phyloP scores from a whole-genome alignment of 345 rosid species.

The Salix caprea region DNA sequence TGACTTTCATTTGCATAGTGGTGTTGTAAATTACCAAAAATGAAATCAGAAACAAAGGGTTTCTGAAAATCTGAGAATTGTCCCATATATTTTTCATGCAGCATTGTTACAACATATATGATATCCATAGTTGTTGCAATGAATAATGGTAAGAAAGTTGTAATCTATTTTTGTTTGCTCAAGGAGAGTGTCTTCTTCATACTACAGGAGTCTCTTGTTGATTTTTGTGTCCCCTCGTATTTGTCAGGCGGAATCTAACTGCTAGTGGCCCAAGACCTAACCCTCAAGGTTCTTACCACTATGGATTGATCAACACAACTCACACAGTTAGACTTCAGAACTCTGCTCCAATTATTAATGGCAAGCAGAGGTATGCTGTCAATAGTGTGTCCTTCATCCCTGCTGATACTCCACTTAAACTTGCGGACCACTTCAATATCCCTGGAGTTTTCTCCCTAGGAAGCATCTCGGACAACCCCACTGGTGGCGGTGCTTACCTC shows the following conservation, averaged over 20 bases:
- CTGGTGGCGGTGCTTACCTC: slow-evolving; percentile 20
- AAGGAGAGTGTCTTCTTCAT: not conserved
- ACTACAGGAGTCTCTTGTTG: not conserved
- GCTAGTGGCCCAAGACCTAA: slow-evolving; percentile 37
- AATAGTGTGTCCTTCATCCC: slow-evolving; percentile 26
- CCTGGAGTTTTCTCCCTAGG: slow-evolving; percentile 30
- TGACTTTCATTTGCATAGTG: not conserved
- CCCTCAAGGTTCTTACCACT: slow-evolving; percentile 35
- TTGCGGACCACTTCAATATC: slow-evolving; percentile 33
- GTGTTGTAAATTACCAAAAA: not conserved
- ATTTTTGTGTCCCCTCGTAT: not conserved
- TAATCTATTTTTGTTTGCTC: no score
- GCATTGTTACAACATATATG: not conserved
- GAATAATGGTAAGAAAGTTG: not conserved
- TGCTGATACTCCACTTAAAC: slow-evolving; percentile 27
- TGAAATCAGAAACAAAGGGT: not conserved
- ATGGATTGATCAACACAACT: slow-evolving; percentile 30
- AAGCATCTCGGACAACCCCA: slow-evolving; percentile 28
- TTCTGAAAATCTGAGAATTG: not conserved
- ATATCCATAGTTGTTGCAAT: not conserved
- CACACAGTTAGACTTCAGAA: slow-evolving; percentile 14
- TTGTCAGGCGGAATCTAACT: slow-evolving; percentile 23
- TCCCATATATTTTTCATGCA: not conserved
- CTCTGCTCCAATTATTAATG: slow-evolving; percentile 28
- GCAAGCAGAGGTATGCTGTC: slow-evolving; percentile 31